Percentiles rank a stretch among this genome's conserved stretches.
Conservation (phyloP, 805 yeast genomes). For the Yarrowia osloensis region DNA sequence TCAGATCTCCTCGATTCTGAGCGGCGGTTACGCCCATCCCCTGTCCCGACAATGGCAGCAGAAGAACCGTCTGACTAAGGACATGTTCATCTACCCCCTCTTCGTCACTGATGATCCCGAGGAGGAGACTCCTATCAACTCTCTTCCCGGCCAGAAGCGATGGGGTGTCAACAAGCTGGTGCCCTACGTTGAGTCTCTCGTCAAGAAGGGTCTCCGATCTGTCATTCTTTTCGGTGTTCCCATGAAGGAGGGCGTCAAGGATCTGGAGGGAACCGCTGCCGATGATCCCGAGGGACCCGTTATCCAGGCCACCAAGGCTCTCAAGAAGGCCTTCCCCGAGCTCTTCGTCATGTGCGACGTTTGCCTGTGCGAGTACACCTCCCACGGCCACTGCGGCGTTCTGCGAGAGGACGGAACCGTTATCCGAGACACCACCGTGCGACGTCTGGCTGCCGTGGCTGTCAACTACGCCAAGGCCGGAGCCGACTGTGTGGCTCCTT, state of each 20-base stretch:
- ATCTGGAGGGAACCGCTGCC: conserved; percentile 81
- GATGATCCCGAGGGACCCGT: conserved; percentile 98
- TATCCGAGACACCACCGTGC: conserved; percentile 70
- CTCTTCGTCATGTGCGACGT: conserved; percentile 91
- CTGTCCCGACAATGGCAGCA: conserved; percentile 88
- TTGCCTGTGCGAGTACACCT: conserved; percentile 93
- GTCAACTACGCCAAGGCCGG: conserved; percentile 95
- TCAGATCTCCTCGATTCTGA: conserved; percentile 71
- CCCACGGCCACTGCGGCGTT: conserved; percentile 97
- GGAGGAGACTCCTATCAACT: conserved; percentile 70
- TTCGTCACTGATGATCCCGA: conserved; percentile 81
- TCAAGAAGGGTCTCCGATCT: conserved; percentile 77
- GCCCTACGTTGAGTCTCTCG: conserved; percentile 68
- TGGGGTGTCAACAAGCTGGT: conserved; percentile 79
- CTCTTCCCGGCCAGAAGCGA: conserved; percentile 86
- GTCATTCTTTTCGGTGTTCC: conserved; percentile 95
- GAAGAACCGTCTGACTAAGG: conserved; percentile 78
- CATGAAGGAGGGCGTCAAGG: conserved; percentile 71
- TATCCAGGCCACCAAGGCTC: conserved; percentile 68
- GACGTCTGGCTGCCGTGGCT: conserved; percentile 90
- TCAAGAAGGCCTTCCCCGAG: conserved; percentile 70
- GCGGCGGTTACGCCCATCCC: conserved; percentile 95
- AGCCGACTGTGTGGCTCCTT: conserved; percentile 93
- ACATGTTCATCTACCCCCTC: conserved; percentile 89
- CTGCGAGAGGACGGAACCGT: conserved; percentile 84